Evolutionary conservation across 495 filamentous ascomycete species (phyloP).

Genomic region (Cudoniella acicularis): DNA sequence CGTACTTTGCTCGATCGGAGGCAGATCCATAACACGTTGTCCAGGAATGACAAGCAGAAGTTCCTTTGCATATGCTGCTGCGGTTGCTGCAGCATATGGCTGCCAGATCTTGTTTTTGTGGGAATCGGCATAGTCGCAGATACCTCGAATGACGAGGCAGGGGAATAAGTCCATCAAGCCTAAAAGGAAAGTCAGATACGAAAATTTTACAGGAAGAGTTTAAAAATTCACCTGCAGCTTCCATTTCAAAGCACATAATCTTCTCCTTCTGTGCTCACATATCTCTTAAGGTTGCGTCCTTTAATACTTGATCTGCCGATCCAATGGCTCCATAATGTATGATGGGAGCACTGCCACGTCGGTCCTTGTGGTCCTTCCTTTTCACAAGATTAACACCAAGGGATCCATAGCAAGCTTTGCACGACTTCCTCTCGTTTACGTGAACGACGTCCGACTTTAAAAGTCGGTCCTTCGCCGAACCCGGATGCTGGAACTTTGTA

Average conservation of each 20-base stretch:
- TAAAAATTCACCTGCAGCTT: conserved; percentile 35
- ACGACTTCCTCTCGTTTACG: conserved; percentile 15
- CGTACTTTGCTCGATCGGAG: neutral
- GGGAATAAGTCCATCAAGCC: conserved; percentile 26
- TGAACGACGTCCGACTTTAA: conserved; percentile 31
- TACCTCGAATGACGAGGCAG: conserved; percentile 32
- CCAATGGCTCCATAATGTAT: conserved; percentile 32
- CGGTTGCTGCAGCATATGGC: conserved; percentile 33
- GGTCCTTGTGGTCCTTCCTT: neutral
- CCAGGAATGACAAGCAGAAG: conserved; percentile 13
- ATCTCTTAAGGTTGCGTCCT: conserved; percentile 11
- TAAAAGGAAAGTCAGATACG: neutral
- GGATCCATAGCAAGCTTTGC: conserved; percentile 16
- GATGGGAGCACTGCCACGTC: conserved; percentile 9
- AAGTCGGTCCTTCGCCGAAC: conserved; percentile 26
- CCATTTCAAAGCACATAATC: conserved; percentile 39
- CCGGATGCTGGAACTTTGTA: conserved; percentile 16
- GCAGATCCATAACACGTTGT: neutral
- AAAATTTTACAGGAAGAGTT: neutral
- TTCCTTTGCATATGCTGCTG: conserved; percentile 37
- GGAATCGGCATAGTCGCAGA: conserved; percentile 38
- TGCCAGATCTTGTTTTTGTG: conserved; percentile 38
- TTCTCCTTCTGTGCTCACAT: neutral
- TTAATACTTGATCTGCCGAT: conserved; percentile 24
- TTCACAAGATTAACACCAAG: conserved; percentile 4